A percentile compares a stretch with the other conserved stretches of the same genome.
These are phyloP conservation scores for Fusarium nisikadoi DNA, from an alignment of 2,329 filamentous ascomycete genomes.

Conservation along the genomic window DNA sequence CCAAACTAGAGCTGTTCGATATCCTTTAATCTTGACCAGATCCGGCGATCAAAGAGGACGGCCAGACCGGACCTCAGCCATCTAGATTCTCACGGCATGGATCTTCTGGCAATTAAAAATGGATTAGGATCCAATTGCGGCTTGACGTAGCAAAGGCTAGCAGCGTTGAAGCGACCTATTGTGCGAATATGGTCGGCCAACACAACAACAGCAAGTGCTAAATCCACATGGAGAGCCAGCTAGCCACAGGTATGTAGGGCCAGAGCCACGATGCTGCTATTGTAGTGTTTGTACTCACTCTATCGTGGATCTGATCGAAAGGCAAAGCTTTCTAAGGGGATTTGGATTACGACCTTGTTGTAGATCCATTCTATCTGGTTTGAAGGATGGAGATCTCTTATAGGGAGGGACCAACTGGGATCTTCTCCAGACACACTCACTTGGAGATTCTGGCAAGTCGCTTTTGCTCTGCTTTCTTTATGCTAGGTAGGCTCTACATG, in stretches of 20 bases:
- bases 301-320: slow-evolving; percentile 1
- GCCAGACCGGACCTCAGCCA: slow-evolving; percentile 20
- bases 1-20: slow-evolving; percentile 1
- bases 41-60: slow-evolving; percentile 26
- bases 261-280: slow-evolving; percentile 3
- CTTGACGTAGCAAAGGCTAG: neutral
- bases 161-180: neutral
- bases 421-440: slow-evolving; percentile 1
- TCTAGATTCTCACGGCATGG: slow-evolving; percentile 12
- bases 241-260: neutral
- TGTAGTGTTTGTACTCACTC: neutral
- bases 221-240: neutral
- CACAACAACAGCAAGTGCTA: slow-evolving; percentile 23
- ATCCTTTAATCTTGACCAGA: slow-evolving; percentile 28
- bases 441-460: neutral
- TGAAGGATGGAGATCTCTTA: slow-evolving; percentile 2
- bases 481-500: neutral
- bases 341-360: slow-evolving; percentile 24
- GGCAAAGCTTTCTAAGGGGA: neutral
- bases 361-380: slow-evolving; percentile 17
- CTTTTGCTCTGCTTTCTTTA: neutral
- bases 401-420: slow-evolving; percentile 3
- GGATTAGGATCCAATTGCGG: neutral
- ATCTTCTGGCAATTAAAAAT: neutral
- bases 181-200: neutral